Conservation (phyloP, 768 basidiomycete genomes). For the Russula ochroleuca region DNA sequence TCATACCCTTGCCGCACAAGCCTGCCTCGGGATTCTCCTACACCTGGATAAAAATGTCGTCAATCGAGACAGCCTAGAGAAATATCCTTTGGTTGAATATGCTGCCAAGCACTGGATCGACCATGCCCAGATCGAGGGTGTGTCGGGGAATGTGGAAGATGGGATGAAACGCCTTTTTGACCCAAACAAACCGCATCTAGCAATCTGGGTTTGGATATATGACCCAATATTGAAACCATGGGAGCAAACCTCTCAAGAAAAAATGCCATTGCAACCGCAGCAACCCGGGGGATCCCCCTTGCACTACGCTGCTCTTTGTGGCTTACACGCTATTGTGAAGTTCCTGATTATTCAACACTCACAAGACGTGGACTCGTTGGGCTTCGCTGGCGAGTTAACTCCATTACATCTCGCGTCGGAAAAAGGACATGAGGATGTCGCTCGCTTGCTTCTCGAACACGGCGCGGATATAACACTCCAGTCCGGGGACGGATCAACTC, state of each 20-base stretch:
- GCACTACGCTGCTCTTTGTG: not conserved
- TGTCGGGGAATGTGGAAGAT: not conserved
- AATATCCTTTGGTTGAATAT: not conserved
- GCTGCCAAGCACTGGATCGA: slow-evolving; percentile 1
- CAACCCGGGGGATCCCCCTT: not conserved
- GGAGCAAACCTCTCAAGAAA: not conserved
- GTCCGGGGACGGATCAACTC: not conserved
- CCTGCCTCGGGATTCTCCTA: not conserved
- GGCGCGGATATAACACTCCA: not conserved
- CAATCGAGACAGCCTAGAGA: not conserved
- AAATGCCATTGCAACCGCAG: not conserved
- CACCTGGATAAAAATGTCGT: not conserved
- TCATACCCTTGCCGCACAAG: not conserved
- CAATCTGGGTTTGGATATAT: not conserved
- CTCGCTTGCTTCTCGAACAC: not conserved
- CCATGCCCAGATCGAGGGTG: not conserved
- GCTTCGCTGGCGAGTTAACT: not conserved
- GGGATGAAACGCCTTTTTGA: not conserved
- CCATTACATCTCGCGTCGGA: not conserved
- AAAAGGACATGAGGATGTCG: not conserved
- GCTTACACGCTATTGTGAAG: not conserved
- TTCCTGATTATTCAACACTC: not conserved
- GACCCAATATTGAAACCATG: not conserved
- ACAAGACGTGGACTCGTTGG: not conserved
- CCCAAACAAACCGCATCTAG: not conserved